Conservation (phyloP, 177 flowering plant genomes). For the Vitis hybrid region DNA sequence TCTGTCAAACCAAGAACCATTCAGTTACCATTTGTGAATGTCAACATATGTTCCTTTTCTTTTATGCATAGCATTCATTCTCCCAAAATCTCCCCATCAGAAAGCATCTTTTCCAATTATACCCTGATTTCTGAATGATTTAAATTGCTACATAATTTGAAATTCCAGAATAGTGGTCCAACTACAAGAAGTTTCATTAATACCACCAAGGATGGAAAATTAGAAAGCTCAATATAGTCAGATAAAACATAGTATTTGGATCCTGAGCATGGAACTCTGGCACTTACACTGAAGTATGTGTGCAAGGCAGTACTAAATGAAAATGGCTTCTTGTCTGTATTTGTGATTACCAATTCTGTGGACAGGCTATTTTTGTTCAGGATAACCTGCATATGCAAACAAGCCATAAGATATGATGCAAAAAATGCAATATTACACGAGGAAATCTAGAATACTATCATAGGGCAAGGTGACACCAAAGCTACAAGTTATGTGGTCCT, state of each 20-base stretch:
- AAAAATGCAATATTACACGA: neutral
- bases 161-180: too few relatives aligned
- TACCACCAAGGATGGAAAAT: neutral
- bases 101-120: neutral
- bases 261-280: conserved; percentile 6
- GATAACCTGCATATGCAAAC: conserved; percentile 70
- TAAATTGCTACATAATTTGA: too few relatives aligned
- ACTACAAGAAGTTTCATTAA: neutral
- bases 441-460: neutral
- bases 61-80: too few relatives aligned
- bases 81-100: too few relatives aligned
- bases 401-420: neutral
- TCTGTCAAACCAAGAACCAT: too few relatives aligned
- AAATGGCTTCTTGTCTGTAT: conserved; percentile 73
- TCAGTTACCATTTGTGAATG: too few relatives aligned
- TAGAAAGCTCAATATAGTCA: neutral
- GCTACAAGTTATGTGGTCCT: neutral
- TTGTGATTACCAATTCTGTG: conserved; percentile 70
- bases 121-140: too few relatives aligned
- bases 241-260: too few relatives aligned
- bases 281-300: conserved; percentile 82
- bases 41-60: too few relatives aligned
- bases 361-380: conserved; percentile 67
- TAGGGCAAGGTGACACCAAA: neutral
- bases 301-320: conserved; percentile 86